Evolutionary conservation across 1,139 yeast species (phyloP), one percentile per base, ranked within the genome.

Genomic region (Eremothecium sinecaudum): DNA sequence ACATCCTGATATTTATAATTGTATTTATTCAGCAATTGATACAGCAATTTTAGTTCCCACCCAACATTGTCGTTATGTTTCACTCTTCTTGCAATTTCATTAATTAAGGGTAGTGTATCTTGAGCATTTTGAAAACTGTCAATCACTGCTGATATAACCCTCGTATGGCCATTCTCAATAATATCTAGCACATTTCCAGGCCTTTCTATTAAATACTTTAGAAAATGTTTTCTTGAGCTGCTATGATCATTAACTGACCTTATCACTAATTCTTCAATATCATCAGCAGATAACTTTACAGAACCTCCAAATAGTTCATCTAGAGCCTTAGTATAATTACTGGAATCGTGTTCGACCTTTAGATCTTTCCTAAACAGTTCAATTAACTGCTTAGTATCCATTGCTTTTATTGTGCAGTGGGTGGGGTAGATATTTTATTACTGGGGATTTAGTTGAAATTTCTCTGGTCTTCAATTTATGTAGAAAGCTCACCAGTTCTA

Each of bases 161-260:
- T 35, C 8, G 34, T 37, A 8, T 47, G 40, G 12, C 46, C 33
- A 14, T 19, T 18, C 33, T 45, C 49, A 30, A 51, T 49, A 2
- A 50, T 23, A 14, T 44, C 39, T 10, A 53, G 26, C 5, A 53
- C 37, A 18, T 31, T 35, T 2, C 40, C 11, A 13, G 46, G 28
- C 33, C 48, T 38, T 8, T 33, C 19, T 4, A 34, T 35, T 5
- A 51, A 40, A n/a, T 37, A 24, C 8, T 32, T 25, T 7, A 35
- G 29, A 24, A 53, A 28, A 34, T 45, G 32, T 4, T 34, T 28
- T 12, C 49, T 41, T 4, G 55, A 44, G 17, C 42, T 48, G 10
- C 37, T 35, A 36, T 53, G 55, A 23, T 51, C 56, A 22, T 51
- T 52, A 26, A 45, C 49, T 2, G 56, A 42, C 32, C 56, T 42